Evolutionary conservation across 768 basidiomycete species (phyloP).

Genomic region (Lentinus brumalis): DNA sequence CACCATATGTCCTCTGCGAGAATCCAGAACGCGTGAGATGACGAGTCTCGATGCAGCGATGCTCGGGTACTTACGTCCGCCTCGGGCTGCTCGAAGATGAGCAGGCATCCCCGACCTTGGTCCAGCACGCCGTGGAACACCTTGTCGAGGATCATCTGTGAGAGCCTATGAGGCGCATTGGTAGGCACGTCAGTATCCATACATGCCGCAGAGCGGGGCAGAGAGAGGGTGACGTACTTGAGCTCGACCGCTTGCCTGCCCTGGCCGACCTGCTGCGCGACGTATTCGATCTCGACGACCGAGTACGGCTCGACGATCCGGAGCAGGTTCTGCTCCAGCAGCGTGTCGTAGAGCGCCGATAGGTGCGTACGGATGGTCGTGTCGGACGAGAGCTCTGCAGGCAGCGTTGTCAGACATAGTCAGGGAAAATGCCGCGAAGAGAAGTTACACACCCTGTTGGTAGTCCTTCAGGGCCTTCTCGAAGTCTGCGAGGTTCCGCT

Average conservation of each 20-base stretch:
- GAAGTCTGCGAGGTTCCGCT: conserved; percentile 86
- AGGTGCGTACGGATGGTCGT: conserved; percentile 95
- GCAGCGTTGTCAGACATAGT: background rate
- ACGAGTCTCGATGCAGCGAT: no score
- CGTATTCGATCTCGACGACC: conserved; percentile 86
- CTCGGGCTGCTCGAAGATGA: conserved; percentile 88
- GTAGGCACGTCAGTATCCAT: background rate
- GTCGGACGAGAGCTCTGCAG: conserved; percentile 88
- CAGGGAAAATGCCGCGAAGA: background rate
- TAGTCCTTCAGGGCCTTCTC: conserved; percentile 87
- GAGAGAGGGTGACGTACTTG: conserved; percentile 59
- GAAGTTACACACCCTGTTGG: conserved; percentile 58
- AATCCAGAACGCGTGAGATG: background rate
- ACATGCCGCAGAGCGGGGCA: background rate
- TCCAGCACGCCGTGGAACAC: conserved; percentile 95
- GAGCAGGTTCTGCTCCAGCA: conserved; percentile 93
- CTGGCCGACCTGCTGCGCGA: conserved; percentile 86
- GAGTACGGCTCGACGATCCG: conserved; percentile 97
- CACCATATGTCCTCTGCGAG: conserved; percentile 78
- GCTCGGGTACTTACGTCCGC: conserved; percentile 64
- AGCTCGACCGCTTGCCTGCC: conserved; percentile 86
- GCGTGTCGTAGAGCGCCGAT: conserved; percentile 90
- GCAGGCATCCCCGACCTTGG: conserved; percentile 87
- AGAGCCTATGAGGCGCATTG: conserved; percentile 79
- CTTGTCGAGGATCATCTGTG: conserved; percentile 98